Base-by-base conservation (phyloP, 2,329 filamentous ascomycete species). In the Paecilomyces sp. region DNA sequence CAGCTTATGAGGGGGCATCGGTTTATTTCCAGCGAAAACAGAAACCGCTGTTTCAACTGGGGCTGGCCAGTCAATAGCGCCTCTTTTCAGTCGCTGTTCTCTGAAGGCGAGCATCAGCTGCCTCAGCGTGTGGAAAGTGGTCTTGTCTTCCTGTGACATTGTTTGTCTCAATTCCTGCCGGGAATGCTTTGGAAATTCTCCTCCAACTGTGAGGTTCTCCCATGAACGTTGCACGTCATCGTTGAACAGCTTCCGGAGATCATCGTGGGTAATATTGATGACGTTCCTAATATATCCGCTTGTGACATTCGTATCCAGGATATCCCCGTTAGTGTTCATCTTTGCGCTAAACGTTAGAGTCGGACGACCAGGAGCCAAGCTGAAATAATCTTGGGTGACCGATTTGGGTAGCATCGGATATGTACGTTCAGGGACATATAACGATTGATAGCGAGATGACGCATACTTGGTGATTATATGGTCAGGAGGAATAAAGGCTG, bases 301-400 rank as follows among this genome's bases (percentile, higher is more conserved):
- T 34, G 74, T 73, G 22, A 88, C 76, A 53, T 82, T 79, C 7
- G 75, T 79, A 33, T 86, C 84, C 1, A 85, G 65, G 3, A 84
- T 76, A 3, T 81, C 74, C 9, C 84, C 85, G 22, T 77, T 64
- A 1, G 68, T 63, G 61, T 84, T 77, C 50, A 88, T 67, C 60
- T 80, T 80, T 7, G 82, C 82, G 65, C 84, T 87, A 67, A 87
- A 84, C 0, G 85, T 88, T 33, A 88, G 71, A 13, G 80, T 81
- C 2, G 85, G 84, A n/a, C 83, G 77, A 52, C 81, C 72, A 6
- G 71, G 70, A 2, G 69, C 76, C 55, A 88, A 72, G 68, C 83
- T 85, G 69, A 87, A 84, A 60, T 81, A 69, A 1, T 68, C 66
- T n/a, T 80, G 72, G 0, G 81, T 78, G 6, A 81, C 67, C 67